Evolutionary conservation across 441 rosid species (phyloP).

Genomic region (Kokia cookei): DNA sequence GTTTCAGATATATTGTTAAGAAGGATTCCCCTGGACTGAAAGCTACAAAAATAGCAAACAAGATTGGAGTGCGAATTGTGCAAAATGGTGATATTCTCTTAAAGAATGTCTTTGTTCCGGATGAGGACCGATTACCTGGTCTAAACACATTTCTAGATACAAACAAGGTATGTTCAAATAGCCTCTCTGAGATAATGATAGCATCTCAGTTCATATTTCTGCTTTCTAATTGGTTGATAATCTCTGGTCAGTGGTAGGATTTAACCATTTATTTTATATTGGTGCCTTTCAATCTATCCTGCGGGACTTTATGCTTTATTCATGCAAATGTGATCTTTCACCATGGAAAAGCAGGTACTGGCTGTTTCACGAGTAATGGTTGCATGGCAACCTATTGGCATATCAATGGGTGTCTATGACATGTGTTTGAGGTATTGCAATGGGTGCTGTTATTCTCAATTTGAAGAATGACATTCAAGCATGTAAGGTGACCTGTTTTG

Average conservation of each 20-base stretch:
- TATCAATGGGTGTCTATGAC: conserved; percentile 92
- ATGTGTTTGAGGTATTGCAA: conserved; percentile 82
- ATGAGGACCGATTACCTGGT: conserved; percentile 85
- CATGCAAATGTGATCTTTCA: not conserved
- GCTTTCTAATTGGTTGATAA: not conserved
- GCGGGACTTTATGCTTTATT: not conserved
- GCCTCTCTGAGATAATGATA: not conserved
- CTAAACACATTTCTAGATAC: conserved; percentile 90
- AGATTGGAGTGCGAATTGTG: conserved; percentile 88
- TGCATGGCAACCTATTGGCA: conserved; percentile 94
- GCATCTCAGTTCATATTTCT: not conserved
- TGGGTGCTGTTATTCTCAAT: not conserved
- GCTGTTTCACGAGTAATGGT: conserved; percentile 95
- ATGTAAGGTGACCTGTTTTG: not conserved
- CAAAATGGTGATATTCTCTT: conserved; percentile 92
- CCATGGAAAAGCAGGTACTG: conserved; percentile 45
- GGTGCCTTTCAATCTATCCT: not conserved
- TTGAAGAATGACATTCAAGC: not conserved
- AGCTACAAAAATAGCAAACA: conserved; percentile 78
- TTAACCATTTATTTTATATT: not conserved
- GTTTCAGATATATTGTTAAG: conserved; percentile 69
- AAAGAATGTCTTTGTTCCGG: conserved; percentile 80
- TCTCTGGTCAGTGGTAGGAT: not conserved
- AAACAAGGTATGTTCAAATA: conserved; percentile 53
- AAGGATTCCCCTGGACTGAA: conserved; percentile 87